Percentiles rank a stretch among this genome's conserved stretches.
Evolutionary conservation across 352 stramenopile species (phyloP).

Genomic region (Proteromonas lacertae): DNA sequence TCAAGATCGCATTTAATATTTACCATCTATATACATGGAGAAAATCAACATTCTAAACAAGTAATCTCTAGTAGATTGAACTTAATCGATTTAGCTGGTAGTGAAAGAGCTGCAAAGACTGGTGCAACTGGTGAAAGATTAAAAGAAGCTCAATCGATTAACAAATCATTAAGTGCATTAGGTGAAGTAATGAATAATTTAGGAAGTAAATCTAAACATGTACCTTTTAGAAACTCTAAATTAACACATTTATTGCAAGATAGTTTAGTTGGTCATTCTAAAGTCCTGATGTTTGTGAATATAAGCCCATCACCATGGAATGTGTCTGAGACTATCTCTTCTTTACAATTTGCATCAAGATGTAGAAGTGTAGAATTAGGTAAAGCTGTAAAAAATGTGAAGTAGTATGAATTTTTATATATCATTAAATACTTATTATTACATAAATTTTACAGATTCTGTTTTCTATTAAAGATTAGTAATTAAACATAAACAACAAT

Average conservation of each 20-base stretch:
- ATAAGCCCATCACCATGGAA: conserved; percentile 43
- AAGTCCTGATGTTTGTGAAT: conserved; percentile 25
- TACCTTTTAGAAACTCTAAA: conserved; percentile 10
- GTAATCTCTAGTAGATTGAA: too few relatives aligned
- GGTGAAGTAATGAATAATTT: conserved; percentile 22
- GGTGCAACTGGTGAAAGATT: conserved; percentile 33
- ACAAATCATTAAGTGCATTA: conserved; percentile 28
- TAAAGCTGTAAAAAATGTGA: conserved; percentile 25
- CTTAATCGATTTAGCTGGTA: conserved; percentile 15
- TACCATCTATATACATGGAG: neutral
- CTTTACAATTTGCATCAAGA: conserved; percentile 43
- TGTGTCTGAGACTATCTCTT: conserved; percentile 41
- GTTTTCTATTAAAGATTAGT: too few relatives aligned
- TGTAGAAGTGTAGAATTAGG: conserved; percentile 44
- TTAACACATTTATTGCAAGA: conserved; percentile 36
- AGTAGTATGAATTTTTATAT: too few relatives aligned
- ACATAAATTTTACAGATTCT: too few relatives aligned
- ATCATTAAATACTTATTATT: too few relatives aligned
- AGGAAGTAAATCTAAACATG: conserved; percentile 4
- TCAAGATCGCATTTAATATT: neutral
- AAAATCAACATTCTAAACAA: too few relatives aligned
- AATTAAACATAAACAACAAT: too few relatives aligned
- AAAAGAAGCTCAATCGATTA: conserved; percentile 63
- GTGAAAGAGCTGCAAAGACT: conserved; percentile 43
- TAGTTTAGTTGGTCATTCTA: too few relatives aligned